Conservation (phyloP, 2,329 filamentous ascomycete genomes). For the Diaporthe aspalathi region DNA sequence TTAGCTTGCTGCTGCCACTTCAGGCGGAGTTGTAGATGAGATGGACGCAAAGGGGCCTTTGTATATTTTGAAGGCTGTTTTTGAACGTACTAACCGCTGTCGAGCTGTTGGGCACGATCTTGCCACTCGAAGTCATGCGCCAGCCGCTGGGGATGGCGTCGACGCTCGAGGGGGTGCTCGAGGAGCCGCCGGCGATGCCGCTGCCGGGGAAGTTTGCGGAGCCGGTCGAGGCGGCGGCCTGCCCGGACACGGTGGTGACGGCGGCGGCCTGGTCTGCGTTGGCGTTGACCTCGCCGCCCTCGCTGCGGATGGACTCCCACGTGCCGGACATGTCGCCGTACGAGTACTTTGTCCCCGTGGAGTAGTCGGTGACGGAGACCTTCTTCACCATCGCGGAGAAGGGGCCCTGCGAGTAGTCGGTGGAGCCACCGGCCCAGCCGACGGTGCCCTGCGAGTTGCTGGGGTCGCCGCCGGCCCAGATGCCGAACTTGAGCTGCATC, state of each 20-base stretch:
- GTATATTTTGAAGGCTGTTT: not conserved
- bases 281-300: conserved; percentile 81
- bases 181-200: conserved; percentile 70
- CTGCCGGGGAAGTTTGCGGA: conserved; percentile 77
- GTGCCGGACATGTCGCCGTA: conserved; percentile 83
- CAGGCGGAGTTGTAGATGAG: not conserved
- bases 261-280: conserved; percentile 68
- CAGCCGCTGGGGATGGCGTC: conserved; percentile 78
- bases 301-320: conserved; percentile 84
- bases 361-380: conserved; percentile 87
- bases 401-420: conserved; percentile 84
- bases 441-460: conserved; percentile 85
- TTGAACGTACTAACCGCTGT: conserved; percentile 62
- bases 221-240: conserved; percentile 70
- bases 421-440: conserved; percentile 86
- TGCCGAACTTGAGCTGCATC: conserved; percentile 92
- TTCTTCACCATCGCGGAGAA: conserved; percentile 87
- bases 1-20: not conserved
- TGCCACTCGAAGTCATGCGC: conserved; percentile 82
- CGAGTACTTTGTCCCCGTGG: conserved; percentile 84
- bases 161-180: conserved; percentile 60
- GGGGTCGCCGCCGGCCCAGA: conserved; percentile 92
- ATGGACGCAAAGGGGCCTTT: not conserved
- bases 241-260: conserved; percentile 67
- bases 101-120: conserved; percentile 79